Conservation (phyloP, 192 early-diverging fungal genomes). For the Thoreauomyces humboldtii region DNA sequence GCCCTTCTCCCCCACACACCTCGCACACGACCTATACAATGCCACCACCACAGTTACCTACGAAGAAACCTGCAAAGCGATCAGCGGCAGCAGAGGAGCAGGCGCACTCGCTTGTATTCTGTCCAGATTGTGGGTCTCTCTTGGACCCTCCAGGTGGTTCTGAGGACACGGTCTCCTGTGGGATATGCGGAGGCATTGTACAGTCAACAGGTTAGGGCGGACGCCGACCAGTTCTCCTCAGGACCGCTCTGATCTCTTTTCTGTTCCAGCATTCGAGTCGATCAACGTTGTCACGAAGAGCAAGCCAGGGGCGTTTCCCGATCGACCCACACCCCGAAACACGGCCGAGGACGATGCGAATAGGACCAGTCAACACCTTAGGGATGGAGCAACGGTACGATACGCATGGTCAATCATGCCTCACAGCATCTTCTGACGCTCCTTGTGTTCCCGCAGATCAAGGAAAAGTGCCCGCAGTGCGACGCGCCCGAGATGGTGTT, state of each 20-base stretch:
- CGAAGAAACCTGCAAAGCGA: too few species aligned
- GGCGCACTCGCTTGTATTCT: conserved; percentile 74
- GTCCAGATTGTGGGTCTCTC: conserved; percentile 84
- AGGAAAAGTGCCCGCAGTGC: conserved; percentile 95
- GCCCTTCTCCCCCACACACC: too few species aligned
- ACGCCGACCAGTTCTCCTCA: background rate
- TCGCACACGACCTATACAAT: too few species aligned
- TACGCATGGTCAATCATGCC: background rate
- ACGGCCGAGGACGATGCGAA: conserved; percentile 13
- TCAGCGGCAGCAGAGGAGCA: too few species aligned
- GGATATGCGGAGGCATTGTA: conserved; percentile 72
- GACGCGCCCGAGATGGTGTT: conserved; percentile 91
- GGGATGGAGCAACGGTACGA: conserved; percentile 44
- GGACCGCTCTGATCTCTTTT: background rate
- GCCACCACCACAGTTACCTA: too few species aligned
- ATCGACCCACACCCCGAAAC: conserved; percentile 28
- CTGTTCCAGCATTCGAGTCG: conserved; percentile 64
- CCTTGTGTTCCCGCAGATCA: conserved; percentile 58
- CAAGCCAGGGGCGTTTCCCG: conserved; percentile 72
- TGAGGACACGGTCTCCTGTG: conserved; percentile 78
- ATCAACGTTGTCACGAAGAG: conserved; percentile 79
- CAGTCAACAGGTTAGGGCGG: conserved; percentile 50
- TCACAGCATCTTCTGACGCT: background rate
- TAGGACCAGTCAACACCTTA: conserved; percentile 32
- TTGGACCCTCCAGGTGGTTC: conserved; percentile 77